Evolutionary conservation across 192 early-diverging fungal species (phyloP).

Genomic region (Entomortierella beljakovae): DNA sequence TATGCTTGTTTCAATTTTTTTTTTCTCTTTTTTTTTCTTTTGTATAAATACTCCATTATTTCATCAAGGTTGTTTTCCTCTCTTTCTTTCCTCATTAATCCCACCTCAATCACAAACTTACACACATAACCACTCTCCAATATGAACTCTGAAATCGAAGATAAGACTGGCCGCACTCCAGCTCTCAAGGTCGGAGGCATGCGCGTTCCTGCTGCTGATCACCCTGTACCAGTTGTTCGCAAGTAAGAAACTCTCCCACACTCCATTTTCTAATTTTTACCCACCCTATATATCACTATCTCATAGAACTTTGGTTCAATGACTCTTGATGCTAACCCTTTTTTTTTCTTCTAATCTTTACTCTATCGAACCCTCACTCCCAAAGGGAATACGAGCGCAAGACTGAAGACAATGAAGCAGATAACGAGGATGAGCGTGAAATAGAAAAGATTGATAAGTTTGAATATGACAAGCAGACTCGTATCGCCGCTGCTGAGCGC

Average conservation of each 20-base stretch:
- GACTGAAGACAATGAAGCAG: constrained; percentile 3
- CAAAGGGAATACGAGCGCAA: constrained; percentile 45
- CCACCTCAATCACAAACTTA: not conserved
- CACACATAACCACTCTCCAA: not conserved
- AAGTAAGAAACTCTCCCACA: constrained; percentile 22
- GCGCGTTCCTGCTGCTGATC: constrained; percentile 41
- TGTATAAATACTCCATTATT: not conserved
- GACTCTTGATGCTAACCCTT: not conserved
- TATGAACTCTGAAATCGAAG: constrained; percentile 42
- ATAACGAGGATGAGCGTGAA: constrained; percentile 49
- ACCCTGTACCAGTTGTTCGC: constrained; percentile 51
- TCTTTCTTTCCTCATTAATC: not conserved
- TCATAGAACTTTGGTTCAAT: not conserved
- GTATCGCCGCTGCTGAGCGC: constrained; percentile 42
- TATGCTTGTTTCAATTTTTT: too few species aligned
- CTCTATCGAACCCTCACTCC: too few species aligned
- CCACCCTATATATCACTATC: not conserved
- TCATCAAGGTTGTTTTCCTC: not conserved
- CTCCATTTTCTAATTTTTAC: not conserved
- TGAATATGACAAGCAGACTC: constrained; percentile 36
- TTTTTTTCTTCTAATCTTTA: constrained; percentile 7
- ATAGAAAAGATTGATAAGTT: constrained; percentile 34
- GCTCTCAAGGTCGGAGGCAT: constrained; percentile 52
- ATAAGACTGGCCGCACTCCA: constrained; percentile 31
- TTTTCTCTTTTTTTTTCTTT: constrained; percentile 3